Base-by-base conservation (phyloP, 2,329 filamentous ascomycete genomes). In the Uncinocarpus reesii region DNA sequence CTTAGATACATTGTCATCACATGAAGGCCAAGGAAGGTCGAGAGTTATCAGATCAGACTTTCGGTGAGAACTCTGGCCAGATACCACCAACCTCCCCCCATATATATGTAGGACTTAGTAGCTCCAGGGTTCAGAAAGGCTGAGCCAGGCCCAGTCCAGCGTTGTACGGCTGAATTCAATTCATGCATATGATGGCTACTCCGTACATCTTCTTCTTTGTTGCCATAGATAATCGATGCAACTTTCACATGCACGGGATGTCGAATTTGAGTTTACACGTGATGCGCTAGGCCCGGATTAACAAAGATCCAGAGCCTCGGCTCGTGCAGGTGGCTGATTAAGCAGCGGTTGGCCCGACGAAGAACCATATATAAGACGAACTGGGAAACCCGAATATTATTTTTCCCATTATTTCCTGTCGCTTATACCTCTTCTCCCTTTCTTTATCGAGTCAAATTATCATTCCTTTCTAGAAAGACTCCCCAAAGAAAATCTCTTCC, bases 301-400 rank as follows among this genome's bases (percentile, higher is more conserved):
- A 56, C 34, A 34, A 55, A 58, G n/a, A 48, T 56, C 47, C 55
- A 44, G 45, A 51, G 56, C 63, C 63, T 65, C 63, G 63, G 63
- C 55, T 59, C 53, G 55, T 59, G 58, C 54, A 48, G 26, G 47
- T 38, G 34, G 31, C 34, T 41, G 40, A 26, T 23, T 24, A 29
- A 48, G 36, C 38, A n/a, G 15, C 38, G 29, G n/a, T 10, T 28
- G 10, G 2, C 8, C 28, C 7, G 13, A 18, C 20, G 13, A 26
- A 16, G n/a, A 16, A 21, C 24, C 32, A 42, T 50, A 50, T 53
- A 55, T 52, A 53, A 56, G 47, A 51, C 32, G 44, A 40, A 47
- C 35, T 26, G 35, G 23, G 35, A 21, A n/a, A 38, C 18, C 44
- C 44, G 31, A 47, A 21, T 5, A 29, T 1, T 15, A 20, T 26